phyloP scores from a whole-genome alignment of 768 basidiomycete species.

The Kwoniella shandongensis region DNA sequence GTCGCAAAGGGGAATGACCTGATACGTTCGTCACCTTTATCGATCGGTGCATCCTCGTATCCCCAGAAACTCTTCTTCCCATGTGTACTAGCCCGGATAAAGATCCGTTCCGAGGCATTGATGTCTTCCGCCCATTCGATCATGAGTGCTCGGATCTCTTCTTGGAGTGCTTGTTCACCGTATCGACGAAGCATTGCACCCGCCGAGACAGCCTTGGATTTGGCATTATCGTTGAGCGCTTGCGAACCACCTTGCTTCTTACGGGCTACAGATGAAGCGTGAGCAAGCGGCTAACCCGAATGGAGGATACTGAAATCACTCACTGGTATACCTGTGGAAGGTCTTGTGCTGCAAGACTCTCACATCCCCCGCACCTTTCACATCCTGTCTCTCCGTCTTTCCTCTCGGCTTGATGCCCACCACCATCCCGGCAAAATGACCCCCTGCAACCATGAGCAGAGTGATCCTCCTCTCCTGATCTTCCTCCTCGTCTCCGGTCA shows the following conservation, averaged over 20 bases:
- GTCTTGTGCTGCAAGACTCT: slow-evolving; percentile 81
- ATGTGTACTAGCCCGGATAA: slow-evolving; percentile 81
- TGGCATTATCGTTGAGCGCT: slow-evolving; percentile 84
- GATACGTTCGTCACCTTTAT: slow-evolving; percentile 74
- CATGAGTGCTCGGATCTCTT: slow-evolving; percentile 87
- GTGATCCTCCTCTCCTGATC: slow-evolving; percentile 69
- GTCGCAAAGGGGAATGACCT: slow-evolving; percentile 95
- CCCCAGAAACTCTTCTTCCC: slow-evolving; percentile 88
- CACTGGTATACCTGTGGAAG: slow-evolving; percentile 97
- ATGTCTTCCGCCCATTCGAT: slow-evolving; percentile 86
- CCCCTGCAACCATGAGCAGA: slow-evolving; percentile 94
- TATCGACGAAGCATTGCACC: slow-evolving; percentile 91
- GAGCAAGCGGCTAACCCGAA: background rate
- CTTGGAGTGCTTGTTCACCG: slow-evolving; percentile 87
- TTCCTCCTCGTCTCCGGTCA: slow-evolving; percentile 29
- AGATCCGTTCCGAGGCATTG: slow-evolving; percentile 80
- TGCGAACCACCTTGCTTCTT: slow-evolving; percentile 97
- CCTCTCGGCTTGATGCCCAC: slow-evolving; percentile 56
- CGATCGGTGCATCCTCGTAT: slow-evolving; percentile 74
- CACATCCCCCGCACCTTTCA: slow-evolving; percentile 59
- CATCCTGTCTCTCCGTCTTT: slow-evolving; percentile 70
- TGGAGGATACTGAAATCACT: slow-evolving; percentile 49
- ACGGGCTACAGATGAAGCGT: slow-evolving; percentile 63
- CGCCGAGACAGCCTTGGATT: slow-evolving; percentile 88
- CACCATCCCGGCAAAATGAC: slow-evolving; percentile 94